These are phyloP conservation scores for Nitzschia sp. DNA, from an alignment of 108 stramenopile genomes.

Conservation along the genomic window DNA sequence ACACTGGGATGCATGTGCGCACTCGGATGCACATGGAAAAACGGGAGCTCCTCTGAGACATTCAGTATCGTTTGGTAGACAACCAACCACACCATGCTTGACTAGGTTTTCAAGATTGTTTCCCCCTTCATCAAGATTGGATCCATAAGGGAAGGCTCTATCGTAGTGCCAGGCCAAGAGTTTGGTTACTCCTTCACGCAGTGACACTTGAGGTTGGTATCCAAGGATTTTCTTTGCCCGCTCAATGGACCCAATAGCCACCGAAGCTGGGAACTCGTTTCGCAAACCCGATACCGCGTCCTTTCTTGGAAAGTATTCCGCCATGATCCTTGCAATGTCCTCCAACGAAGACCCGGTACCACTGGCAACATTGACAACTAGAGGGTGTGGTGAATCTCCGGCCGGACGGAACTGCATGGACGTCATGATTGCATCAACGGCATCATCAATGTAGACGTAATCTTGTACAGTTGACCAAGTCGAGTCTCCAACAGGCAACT, in stretches of 20 bases:
- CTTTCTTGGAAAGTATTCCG: slow-evolving; percentile 41
- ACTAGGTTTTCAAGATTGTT: slow-evolving; percentile 25
- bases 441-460: slow-evolving; percentile 87
- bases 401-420: slow-evolving; percentile 72
- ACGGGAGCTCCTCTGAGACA: slow-evolving; percentile 73
- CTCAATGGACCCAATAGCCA: slow-evolving; percentile 46
- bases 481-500: slow-evolving; percentile 3
- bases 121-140: background rate
- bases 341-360: slow-evolving; percentile 52
- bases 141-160: slow-evolving; percentile 65
- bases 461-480: slow-evolving; percentile 47
- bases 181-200: slow-evolving; percentile 59
- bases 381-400: slow-evolving; percentile 32
- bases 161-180: slow-evolving; percentile 79
- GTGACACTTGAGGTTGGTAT: slow-evolving; percentile 53
- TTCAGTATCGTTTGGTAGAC: slow-evolving; percentile 65
- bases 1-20: slow-evolving; percentile 61
- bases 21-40: slow-evolving; percentile 84
- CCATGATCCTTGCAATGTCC: slow-evolving; percentile 47
- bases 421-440: slow-evolving; percentile 76
- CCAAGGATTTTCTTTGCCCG: slow-evolving; percentile 62
- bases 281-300: background rate
- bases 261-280: slow-evolving; percentile 5
- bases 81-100: slow-evolving; percentile 45
- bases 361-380: slow-evolving; percentile 78